Evolutionary conservation across 2,329 filamentous ascomycete species (phyloP), one percentile per base, ranked within the genome.

Genomic region (Penicillium sp.): DNA sequence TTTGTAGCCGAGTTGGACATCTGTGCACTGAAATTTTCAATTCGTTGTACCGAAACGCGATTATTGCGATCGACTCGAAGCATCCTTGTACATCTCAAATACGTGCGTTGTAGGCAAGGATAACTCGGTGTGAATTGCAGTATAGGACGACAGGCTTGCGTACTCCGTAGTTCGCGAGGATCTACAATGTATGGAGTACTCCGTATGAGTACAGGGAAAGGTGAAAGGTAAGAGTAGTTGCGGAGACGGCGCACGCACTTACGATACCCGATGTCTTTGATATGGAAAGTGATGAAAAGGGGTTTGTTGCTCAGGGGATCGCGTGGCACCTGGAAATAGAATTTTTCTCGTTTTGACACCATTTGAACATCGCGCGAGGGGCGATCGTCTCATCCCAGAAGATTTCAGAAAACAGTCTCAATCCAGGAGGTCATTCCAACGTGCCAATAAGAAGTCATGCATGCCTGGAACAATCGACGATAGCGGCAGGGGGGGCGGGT

Each of bases 401-500:
- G 40, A 49, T 49, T 50, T 54, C 46, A 43, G 43, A 27, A 52
- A 31, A 39, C 53, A 51, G 40, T 47, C 42, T 36, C 52, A 43
- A 61, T 57, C 49, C 45, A 60, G 54, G 56, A 61, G 34, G 42
- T 55, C 49, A 59, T 60, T 58, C 56, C 56, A 57, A 49, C 49
- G 59, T 62, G 54, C 62, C 61, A 65, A 65, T 65, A 46, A 64
- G 48, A 57, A 53, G 47, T 24, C 46, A 45, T 21, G 34, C 59
- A 65, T 64, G 47, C 57, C 61, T 46, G 57, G 51, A n/a, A 39
- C 46, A 45, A 52, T 59, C 38, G 54, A 64, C 48, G 57, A 65
- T 56, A 60, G 61, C 60, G 60, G 62, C 57, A 60, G 59, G 58
- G 62, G 60, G 53, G 52, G 63, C 58, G 63, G 66, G 63, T 59